Evolutionary conservation across 2,329 filamentous ascomycete species (phyloP).

Genomic region (Zymoseptoria pseudotritici): DNA sequence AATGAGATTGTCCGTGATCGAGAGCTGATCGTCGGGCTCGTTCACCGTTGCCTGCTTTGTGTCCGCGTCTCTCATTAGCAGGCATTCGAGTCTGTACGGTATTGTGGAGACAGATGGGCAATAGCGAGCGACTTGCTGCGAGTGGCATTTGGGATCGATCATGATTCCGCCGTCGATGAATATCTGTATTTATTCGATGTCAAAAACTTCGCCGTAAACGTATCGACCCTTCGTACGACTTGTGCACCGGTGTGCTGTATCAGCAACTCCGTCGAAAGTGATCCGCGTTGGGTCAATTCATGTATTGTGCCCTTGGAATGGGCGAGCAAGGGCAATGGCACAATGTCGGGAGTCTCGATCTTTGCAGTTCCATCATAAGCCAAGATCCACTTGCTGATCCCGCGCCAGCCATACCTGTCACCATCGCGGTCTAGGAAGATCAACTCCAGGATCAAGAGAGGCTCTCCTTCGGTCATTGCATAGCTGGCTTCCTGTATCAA

Average conservation of each 20-base stretch:
- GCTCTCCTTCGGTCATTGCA: constrained; percentile 5
- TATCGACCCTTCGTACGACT: constrained; percentile 7
- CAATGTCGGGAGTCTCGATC: constrained; percentile 4
- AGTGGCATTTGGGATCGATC: too few relatives aligned
- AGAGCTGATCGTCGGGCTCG: constrained; percentile 1
- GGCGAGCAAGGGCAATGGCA: constrained; percentile 7
- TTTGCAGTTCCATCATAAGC: constrained; percentile 6
- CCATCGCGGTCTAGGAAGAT: constrained; percentile 11
- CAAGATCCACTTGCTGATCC: constrained; percentile 2
- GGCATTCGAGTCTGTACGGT: constrained; percentile 9
- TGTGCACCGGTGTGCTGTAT: constrained; percentile 6
- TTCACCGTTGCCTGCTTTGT: constrained; percentile 3
- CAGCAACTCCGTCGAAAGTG: constrained; percentile 1
- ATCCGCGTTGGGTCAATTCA: constrained; percentile 4
- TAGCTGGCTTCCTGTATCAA: constrained; percentile 11
- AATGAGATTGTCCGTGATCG: constrained; percentile 5
- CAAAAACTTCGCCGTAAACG: constrained; percentile 6
- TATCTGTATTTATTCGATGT: constrained; percentile 7
- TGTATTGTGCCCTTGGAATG: background rate
- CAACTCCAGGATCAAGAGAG: constrained; percentile 5
- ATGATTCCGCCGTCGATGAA: constrained; percentile 4
- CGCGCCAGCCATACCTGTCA: constrained; percentile 8
- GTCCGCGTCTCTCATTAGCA: constrained; percentile 8
- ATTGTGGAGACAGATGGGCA: constrained; percentile 9
- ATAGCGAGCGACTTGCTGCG: constrained; percentile 4